Evolutionary conservation across 2,329 filamentous ascomycete genomes (phyloP).

Genomic region (Colletotrichum somersetense): DNA sequence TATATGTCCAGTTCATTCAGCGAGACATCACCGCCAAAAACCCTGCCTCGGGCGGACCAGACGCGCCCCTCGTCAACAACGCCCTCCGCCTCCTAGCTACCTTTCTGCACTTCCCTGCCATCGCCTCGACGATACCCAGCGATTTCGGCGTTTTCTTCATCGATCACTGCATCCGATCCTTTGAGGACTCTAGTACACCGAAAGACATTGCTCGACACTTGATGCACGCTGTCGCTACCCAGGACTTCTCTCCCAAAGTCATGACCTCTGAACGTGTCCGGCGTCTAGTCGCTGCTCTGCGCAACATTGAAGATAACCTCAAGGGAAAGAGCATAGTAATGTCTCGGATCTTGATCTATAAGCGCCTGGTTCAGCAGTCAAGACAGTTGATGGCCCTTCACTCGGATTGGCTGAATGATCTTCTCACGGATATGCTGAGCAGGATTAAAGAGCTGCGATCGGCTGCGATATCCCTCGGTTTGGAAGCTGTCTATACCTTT

Average conservation of each 20-base stretch:
- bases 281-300: conserved; percentile 77
- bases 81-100: conserved; percentile 82
- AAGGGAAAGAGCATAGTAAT: conserved; percentile 85
- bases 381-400: conserved; percentile 77
- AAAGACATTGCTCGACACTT: conserved; percentile 85
- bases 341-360: conserved; percentile 83
- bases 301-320: conserved; percentile 78
- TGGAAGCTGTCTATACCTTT: conserved; percentile 76
- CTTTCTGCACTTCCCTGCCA: conserved; percentile 80
- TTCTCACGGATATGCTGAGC: conserved; percentile 86
- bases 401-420: conserved; percentile 83
- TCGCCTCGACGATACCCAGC: conserved; percentile 76
- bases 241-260: conserved; percentile 80
- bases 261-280: conserved; percentile 80
- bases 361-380: conserved; percentile 79
- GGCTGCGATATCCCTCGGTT: conserved; percentile 80
- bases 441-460: conserved; percentile 80
- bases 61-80: conserved; percentile 80
- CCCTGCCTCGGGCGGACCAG: conserved; percentile 63
- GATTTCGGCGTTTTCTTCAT: conserved; percentile 86
- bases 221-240: conserved; percentile 83
- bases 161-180: conserved; percentile 81
- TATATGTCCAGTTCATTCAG: conserved; percentile 85
- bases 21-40: conserved; percentile 79
- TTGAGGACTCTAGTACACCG: conserved; percentile 75